A percentile compares a stretch with the other conserved stretches of the same genome.
These are phyloP conservation scores for Coemansia sp. DNA, from an alignment of 192 early-diverging fungal species.

Conservation along the genomic window DNA sequence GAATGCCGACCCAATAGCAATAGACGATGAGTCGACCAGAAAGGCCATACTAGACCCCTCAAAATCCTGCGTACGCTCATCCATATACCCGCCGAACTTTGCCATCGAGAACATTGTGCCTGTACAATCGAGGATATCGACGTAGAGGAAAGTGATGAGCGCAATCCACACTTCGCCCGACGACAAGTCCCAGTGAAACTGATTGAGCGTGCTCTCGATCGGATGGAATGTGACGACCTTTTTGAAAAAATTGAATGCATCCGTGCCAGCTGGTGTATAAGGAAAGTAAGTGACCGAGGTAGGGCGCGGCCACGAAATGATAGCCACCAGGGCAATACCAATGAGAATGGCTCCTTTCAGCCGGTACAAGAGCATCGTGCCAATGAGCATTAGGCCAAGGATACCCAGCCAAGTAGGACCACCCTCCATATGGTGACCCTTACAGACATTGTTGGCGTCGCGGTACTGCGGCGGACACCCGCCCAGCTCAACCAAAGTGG, in stretches of 20 bases:
- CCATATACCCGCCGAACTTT: constrained; percentile 74
- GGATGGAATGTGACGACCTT: constrained; percentile 68
- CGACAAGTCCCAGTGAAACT: constrained; percentile 65
- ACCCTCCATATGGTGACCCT: constrained; percentile 62
- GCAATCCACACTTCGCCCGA: constrained; percentile 74
- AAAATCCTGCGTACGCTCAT: constrained; percentile 75
- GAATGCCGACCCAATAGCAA: constrained; percentile 69
- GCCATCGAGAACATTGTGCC: constrained; percentile 88
- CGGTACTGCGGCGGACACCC: constrained; percentile 63
- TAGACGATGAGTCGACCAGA: constrained; percentile 67
- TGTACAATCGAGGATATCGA: constrained; percentile 86
- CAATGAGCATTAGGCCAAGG: constrained; percentile 72
- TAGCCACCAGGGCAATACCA: constrained; percentile 68
- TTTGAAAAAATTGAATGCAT: constrained; percentile 70
- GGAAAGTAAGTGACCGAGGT: constrained; percentile 78
- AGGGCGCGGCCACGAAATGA: constrained; percentile 72
- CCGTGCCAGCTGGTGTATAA: constrained; percentile 61
- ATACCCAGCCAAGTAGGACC: constrained; percentile 72
- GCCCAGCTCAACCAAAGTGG: constrained; percentile 73
- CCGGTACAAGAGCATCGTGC: constrained; percentile 62
- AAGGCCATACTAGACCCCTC: constrained; percentile 76
- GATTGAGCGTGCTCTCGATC: constrained; percentile 61
- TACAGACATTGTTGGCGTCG: constrained; percentile 63
- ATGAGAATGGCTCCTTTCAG: constrained; percentile 74
- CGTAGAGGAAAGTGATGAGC: constrained; percentile 81